Base-by-base conservation (phyloP, 23 red algal genomes). In the Cyanidioschyzon merolae region DNA sequence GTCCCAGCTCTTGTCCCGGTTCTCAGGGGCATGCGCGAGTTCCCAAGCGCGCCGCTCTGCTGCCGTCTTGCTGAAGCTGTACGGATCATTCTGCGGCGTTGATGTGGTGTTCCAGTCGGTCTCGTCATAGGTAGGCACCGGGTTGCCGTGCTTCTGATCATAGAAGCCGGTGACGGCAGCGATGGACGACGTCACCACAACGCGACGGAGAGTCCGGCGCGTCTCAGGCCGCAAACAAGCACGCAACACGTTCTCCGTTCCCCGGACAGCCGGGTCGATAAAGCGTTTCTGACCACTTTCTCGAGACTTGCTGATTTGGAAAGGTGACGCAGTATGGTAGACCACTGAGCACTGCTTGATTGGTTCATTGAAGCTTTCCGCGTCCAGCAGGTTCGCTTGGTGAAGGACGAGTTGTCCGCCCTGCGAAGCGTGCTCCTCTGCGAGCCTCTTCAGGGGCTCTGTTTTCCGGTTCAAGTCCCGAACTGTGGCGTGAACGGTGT, bases 401-500 rank as follows among this genome's bases (percentile, higher is more conserved):
- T 34, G 17, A 30, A 79, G 77, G 1, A 58, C 77, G n/a, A 90
- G 25, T 26, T 77, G 67, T 35, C 74, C 67, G 74, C 76, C 54
- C 50, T 50, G 21, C 34, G 74, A 71, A 1, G 36, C 50, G 76
- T 30, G 21, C 29, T 71, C 63, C 29, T 15, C 71, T 26, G 82
- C 74, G 41, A 90, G 78, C 0, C 79, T 58, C 37, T 76, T 77
- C 25, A 92, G 39, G 77, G 83, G 89, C 41, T 30, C 58, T 2
- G 75, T 58, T 37, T 84, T 50, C 7, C 59, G 30, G 34, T 77
- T 41, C 30, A 54, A 59, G 38, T 76, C 68, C 36, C 89, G 89
- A 2, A 87, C 84, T 15, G 89, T 92, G 38, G 75, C 89, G 57
- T 88, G 89, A 39, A 92, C 89, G 37, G 76, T 87, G 38, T 87